These are phyloP conservation scores for Isabelozyma rhagii DNA, from an alignment of 805 yeast genomes.

Conservation along the genomic window DNA sequence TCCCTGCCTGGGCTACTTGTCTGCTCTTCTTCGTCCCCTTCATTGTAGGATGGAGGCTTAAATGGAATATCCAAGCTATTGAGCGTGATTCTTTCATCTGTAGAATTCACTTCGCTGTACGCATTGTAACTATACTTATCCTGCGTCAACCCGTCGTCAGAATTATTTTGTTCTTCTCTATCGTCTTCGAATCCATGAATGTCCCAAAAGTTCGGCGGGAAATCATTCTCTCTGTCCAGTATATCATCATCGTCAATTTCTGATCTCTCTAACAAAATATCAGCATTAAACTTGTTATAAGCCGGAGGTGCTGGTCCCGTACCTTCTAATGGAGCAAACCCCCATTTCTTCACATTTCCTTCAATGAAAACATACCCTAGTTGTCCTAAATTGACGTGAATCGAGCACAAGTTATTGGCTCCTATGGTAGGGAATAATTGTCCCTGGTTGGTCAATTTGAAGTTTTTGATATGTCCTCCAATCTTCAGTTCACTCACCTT, in stretches of 20 bases:
- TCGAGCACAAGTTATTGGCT: conserved; percentile 71
- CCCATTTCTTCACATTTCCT: conserved; percentile 94
- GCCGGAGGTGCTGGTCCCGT: conserved; percentile 91
- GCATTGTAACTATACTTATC: conserved; percentile 38
- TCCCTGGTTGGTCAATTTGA: conserved; percentile 52
- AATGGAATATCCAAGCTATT: conserved; percentile 32
- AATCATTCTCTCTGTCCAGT: conserved; percentile 42
- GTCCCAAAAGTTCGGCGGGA: conserved; percentile 58
- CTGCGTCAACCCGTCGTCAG: conserved; percentile 12
- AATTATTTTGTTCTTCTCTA: conserved; percentile 7
- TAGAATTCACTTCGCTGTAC: conserved; percentile 35
- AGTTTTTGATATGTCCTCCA: conserved; percentile 74
- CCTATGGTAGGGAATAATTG: conserved; percentile 88
- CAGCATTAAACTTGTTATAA: conserved; percentile 75
- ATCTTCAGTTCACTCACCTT: conserved; percentile 76
- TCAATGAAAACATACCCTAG: conserved; percentile 87
- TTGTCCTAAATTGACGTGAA: conserved; percentile 90
- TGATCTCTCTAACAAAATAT: conserved; percentile 68
- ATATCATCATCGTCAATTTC: conserved; percentile 50
- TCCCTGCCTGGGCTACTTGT: not conserved
- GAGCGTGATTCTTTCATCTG: conserved; percentile 41
- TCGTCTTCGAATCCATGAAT: conserved; percentile 13
- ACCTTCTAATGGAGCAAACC: conserved; percentile 88
- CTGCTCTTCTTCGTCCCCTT: conserved; percentile 7
- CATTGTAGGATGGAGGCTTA: conserved; percentile 37